Evolutionary conservation across 371 early-diverging fungal species (phyloP).

Genomic region (Mucor velutinosus): DNA sequence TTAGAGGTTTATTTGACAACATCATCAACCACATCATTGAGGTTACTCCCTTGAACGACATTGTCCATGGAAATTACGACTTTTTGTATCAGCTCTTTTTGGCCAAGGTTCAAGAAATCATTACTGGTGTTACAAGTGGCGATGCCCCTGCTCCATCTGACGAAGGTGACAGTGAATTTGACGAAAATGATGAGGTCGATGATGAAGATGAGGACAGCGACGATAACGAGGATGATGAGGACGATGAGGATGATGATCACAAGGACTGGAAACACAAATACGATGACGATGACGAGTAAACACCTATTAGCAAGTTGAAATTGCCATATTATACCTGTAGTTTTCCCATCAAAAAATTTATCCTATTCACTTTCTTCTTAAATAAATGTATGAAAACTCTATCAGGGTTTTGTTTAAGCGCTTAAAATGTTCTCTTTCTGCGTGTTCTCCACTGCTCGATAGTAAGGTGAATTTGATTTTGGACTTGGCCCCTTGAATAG

Average conservation of each 20-base stretch:
- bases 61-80: conserved; percentile 15
- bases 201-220: background rate
- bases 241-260: background rate
- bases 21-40: conserved; percentile 7
- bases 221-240: background rate
- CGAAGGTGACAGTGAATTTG: background rate
- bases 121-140: background rate
- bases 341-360: background rate
- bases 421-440: background rate
- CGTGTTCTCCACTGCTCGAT: background rate
- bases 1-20: conserved; percentile 11
- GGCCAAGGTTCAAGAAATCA: background rate
- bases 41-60: conserved; percentile 7
- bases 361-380: background rate
- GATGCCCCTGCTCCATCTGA: conserved; percentile 2
- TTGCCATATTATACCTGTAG: background rate
- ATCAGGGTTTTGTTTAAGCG: background rate
- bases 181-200: background rate
- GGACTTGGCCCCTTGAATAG: background rate
- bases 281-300: background rate
- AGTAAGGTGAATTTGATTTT: background rate
- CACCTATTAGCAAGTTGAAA: background rate
- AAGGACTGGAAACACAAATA: background rate
- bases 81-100: conserved; percentile 9
- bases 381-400: background rate